Evolutionary conservation across 108 stramenopile genomes (phyloP).

Genomic region (Skeletonema tropicum): DNA sequence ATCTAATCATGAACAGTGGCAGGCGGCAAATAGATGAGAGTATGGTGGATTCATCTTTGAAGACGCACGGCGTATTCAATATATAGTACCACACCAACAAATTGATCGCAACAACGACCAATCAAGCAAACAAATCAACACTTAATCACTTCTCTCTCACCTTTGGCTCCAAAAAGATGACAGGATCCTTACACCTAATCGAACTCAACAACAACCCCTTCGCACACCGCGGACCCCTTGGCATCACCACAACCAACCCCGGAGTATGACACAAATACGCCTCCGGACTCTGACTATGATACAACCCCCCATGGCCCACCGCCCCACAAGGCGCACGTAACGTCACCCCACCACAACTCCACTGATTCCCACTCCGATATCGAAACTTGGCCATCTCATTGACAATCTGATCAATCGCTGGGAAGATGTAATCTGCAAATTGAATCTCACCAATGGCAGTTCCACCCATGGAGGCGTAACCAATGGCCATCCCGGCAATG

Average conservation of each 20-base stretch:
- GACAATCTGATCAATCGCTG: slow-evolving; percentile 98
- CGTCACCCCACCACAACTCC: slow-evolving; percentile 95
- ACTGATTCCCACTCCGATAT: slow-evolving; percentile 94
- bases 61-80: too few species aligned
- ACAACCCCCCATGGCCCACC: slow-evolving; percentile 92
- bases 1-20: slow-evolving; percentile 37
- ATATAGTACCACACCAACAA: too few species aligned
- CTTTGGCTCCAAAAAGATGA: slow-evolving; percentile 98
- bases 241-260: slow-evolving; percentile 96
- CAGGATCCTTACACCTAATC: slow-evolving; percentile 93
- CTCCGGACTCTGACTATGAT: slow-evolving; percentile 97
- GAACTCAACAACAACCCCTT: slow-evolving; percentile 93
- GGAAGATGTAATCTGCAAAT: slow-evolving; percentile 94
- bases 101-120: too few species aligned
- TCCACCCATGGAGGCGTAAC: slow-evolving; percentile 93
- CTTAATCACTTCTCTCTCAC: slow-evolving; percentile 19
- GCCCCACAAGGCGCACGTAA: slow-evolving; percentile 95
- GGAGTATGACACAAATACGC: slow-evolving; percentile 95
- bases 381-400: slow-evolving; percentile 98
- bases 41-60: too few species aligned
- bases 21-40: not conserved
- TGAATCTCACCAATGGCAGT: slow-evolving; percentile 98
- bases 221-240: slow-evolving; percentile 89
- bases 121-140: not conserved
- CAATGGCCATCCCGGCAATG: slow-evolving; percentile 94